Evolutionary conservation across 1,139 yeast genomes (phyloP).

Genomic region (Geotrichum macrosporum): DNA sequence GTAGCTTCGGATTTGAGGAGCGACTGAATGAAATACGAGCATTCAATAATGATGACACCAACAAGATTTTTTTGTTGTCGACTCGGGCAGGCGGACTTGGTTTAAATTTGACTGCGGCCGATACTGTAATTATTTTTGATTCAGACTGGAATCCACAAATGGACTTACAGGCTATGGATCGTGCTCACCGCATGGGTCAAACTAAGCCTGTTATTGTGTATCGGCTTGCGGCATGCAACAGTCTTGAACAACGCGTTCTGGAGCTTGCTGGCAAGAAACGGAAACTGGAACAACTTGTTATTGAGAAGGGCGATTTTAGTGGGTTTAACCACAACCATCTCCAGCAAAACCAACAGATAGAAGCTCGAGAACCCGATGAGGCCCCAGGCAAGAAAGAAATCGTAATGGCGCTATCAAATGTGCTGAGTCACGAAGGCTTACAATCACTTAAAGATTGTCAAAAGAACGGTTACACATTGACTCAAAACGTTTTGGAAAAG

Average conservation of each 20-base stretch:
- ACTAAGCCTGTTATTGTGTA: slow-evolving; percentile 73
- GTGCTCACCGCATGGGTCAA: slow-evolving; percentile 94
- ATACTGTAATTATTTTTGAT: slow-evolving; percentile 83
- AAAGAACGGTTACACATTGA: background rate
- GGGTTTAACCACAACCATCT: slow-evolving; percentile 37
- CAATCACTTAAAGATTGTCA: background rate
- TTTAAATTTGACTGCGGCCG: slow-evolving; percentile 78
- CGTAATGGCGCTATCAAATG: background rate
- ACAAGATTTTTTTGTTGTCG: slow-evolving; percentile 62
- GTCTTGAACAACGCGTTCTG: slow-evolving; percentile 77
- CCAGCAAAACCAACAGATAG: too few relatives aligned
- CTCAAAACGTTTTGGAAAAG: slow-evolving; percentile 1
- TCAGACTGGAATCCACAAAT: slow-evolving; percentile 98
- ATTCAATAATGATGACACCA: slow-evolving; percentile 43
- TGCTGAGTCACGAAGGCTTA: slow-evolving; percentile 13
- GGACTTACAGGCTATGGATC: slow-evolving; percentile 92
- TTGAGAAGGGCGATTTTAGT: slow-evolving; percentile 77
- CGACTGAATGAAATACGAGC: slow-evolving; percentile 59
- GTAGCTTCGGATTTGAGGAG: slow-evolving; percentile 59
- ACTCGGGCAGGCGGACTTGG: slow-evolving; percentile 97
- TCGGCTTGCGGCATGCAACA: slow-evolving; percentile 68
- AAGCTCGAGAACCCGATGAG: background rate
- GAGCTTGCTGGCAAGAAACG: slow-evolving; percentile 76
- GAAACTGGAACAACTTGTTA: slow-evolving; percentile 72
- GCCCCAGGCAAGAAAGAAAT: background rate